These are phyloP conservation scores for Fusarium nodosum DNA, from an alignment of 2,329 filamentous ascomycete species.

Conservation along the genomic window DNA sequence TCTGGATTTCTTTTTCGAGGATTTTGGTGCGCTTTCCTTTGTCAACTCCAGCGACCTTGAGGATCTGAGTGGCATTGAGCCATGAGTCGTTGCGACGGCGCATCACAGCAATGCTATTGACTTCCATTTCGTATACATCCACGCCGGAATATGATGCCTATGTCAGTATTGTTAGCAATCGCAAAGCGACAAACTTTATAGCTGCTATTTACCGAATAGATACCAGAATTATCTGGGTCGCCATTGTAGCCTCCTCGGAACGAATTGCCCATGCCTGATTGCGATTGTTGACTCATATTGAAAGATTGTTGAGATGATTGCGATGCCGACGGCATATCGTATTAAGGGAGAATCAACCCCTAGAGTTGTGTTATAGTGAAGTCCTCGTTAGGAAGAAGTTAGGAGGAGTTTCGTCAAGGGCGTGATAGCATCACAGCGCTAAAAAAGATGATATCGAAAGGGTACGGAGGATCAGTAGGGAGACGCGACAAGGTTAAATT, in stretches of 20 bases:
- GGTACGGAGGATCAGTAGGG: conserved; percentile 21
- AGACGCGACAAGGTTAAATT: conserved; percentile 20
- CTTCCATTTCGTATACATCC: conserved; percentile 98
- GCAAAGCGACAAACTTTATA: background rate
- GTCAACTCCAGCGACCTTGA: conserved; percentile 96
- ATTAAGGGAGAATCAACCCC: conserved; percentile 1
- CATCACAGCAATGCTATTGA: conserved; percentile 95
- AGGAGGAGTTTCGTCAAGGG: conserved; percentile 7
- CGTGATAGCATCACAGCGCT: conserved; percentile 36
- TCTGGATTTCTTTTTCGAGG: conserved; percentile 96
- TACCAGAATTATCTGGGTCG: conserved; percentile 64
- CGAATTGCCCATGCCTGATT: conserved; percentile 57
- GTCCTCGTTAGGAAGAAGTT: background rate
- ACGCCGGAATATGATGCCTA: conserved; percentile 94
- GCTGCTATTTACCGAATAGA: conserved; percentile 69
- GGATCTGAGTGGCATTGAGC: conserved; percentile 97
- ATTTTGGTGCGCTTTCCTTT: conserved; percentile 99
- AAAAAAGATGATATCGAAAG: conserved; percentile 28
- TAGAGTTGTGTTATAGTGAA: background rate
- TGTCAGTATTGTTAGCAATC: conserved; percentile 36
- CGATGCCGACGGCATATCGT: conserved; percentile 59
- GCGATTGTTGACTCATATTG: conserved; percentile 68
- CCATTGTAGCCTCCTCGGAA: conserved; percentile 55
- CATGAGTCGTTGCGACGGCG: conserved; percentile 93
- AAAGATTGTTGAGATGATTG: conserved; percentile 70